Evolutionary conservation across 2,329 filamentous ascomycete species (phyloP).

Genomic region (Triangularia setosa): DNA sequence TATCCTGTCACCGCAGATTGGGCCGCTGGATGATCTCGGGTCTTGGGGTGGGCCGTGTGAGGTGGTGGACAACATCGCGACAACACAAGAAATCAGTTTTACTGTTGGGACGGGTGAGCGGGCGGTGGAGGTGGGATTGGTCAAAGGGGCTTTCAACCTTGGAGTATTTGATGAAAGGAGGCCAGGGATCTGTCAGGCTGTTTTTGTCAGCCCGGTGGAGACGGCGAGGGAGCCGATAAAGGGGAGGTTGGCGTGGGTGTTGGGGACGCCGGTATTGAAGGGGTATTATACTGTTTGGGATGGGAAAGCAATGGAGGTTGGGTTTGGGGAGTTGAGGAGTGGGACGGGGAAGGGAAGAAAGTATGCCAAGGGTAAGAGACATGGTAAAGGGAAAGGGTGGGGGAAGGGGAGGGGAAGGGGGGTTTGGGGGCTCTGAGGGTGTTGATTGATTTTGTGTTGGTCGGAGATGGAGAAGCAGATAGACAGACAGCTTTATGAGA

Average conservation of each 20-base stretch:
- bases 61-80: conserved; percentile 27
- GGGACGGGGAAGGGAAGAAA: background rate
- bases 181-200: conserved; percentile 31
- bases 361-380: background rate
- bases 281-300: conserved; percentile 37
- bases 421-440: background rate
- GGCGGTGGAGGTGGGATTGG: conserved; percentile 30
- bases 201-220: conserved; percentile 28
- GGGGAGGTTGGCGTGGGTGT: conserved; percentile 28
- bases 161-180: conserved; percentile 28
- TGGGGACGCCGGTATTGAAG: conserved; percentile 34
- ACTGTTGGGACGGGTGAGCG: conserved; percentile 30
- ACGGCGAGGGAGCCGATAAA: conserved; percentile 18
- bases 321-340: conserved; percentile 12
- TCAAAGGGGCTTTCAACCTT: conserved; percentile 31
- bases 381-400: background rate
- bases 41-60: conserved; percentile 35
- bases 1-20: conserved; percentile 30
- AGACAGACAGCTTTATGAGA: background rate
- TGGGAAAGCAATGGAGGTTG: conserved; percentile 19
- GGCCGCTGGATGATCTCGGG: conserved; percentile 29
- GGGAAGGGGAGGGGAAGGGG: background rate
- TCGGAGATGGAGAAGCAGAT: background rate
- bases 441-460: background rate
- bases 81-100: conserved; percentile 29